These are phyloP conservation scores for Tarenaya hassleriana DNA, from an alignment of 345 rosid genomes.

Conservation along the genomic window DNA sequence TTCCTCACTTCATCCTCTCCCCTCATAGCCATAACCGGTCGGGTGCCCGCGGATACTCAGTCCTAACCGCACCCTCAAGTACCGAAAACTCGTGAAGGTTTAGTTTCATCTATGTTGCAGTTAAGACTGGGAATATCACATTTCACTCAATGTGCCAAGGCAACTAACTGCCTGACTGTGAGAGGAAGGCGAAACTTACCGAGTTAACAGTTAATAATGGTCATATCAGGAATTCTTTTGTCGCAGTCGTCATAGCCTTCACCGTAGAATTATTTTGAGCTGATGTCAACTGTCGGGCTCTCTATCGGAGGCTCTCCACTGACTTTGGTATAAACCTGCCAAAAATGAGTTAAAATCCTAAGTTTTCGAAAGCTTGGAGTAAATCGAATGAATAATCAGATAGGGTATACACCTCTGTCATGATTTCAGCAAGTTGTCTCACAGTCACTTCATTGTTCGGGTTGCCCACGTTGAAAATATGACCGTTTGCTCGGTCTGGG, in stretches of 20 bases:
- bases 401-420: conserved; percentile 57
- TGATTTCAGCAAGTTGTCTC: conserved; percentile 95
- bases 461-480: conserved; percentile 93
- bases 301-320: conserved; percentile 65
- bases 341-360: background rate
- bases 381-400: background rate
- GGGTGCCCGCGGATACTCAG: no score
- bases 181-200: conserved; percentile 36
- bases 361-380: background rate
- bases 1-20: no score
- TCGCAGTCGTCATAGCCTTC: conserved; percentile 96
- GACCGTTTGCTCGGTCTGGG: conserved; percentile 86
- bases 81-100: no score
- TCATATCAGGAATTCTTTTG: conserved; percentile 98
- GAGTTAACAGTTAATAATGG: conserved; percentile 79
- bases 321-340: conserved; percentile 63
- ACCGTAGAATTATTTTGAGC: conserved; percentile 89
- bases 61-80: no score
- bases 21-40: no score
- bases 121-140: no score
- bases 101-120: no score
- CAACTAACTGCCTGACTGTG: no score
- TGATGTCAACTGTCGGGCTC: conserved; percentile 66
- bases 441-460: conserved; percentile 98
- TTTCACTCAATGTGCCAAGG: no score